Evolutionary conservation across 805 yeast species (phyloP).

Genomic region (Yamadazyma sp.): DNA sequence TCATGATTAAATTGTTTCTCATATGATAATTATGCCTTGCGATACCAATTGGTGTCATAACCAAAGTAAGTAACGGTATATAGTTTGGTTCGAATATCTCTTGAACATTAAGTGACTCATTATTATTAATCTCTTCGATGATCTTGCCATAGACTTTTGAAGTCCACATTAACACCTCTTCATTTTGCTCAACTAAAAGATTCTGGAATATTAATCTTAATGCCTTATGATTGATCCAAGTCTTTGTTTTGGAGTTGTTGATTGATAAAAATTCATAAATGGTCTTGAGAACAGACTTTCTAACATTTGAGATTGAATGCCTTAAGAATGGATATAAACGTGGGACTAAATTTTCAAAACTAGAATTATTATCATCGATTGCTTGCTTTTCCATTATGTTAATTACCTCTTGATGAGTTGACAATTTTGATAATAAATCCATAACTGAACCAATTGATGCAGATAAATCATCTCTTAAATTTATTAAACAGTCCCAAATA

Average conservation of each 20-base stretch:
- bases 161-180: conserved; percentile 64
- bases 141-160: conserved; percentile 56
- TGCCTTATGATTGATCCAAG: conserved; percentile 77
- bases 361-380: conserved; percentile 43
- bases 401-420: conserved; percentile 76
- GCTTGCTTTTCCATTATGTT: conserved; percentile 68
- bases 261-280: conserved; percentile 69
- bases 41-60: conserved; percentile 94
- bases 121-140: conserved; percentile 42
- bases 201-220: conserved; percentile 82
- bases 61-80: conserved; percentile 57
- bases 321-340: conserved; percentile 87
- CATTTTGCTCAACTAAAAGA: conserved; percentile 83
- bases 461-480: conserved; percentile 85
- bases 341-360: conserved; percentile 80
- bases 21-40: conserved; percentile 84
- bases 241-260: conserved; percentile 47
- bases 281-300: conserved; percentile 83
- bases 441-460: conserved; percentile 95
- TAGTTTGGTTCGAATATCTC: conserved; percentile 54
- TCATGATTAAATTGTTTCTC: conserved; percentile 69
- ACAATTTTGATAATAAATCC: conserved; percentile 86
- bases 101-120: conserved; percentile 41
- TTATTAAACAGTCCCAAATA: conserved; percentile 87
- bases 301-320: conserved; percentile 88